Evolutionary conservation across 352 stramenopile genomes (phyloP), one percentile per base, ranked within the genome.

Genomic region (Phytophthora podocarpi): DNA sequence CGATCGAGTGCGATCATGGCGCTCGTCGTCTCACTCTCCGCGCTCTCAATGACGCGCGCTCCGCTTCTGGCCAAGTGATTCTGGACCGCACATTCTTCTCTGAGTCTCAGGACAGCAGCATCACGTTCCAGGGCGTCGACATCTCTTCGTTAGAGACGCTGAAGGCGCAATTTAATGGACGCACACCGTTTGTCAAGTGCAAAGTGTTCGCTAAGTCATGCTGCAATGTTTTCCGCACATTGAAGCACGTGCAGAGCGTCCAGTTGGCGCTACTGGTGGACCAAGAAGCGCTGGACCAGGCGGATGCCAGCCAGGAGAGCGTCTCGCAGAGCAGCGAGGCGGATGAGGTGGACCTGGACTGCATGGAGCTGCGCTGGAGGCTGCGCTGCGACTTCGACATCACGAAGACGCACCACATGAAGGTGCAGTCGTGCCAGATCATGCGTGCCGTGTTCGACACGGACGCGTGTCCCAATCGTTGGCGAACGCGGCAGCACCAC

Each of bases 321-420:
- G 28, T 43, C 20, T 70, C 64, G 18, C 52, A 74, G 30, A 40
- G 30, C n/a, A 70, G 58, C 65, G 45, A 74, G 2, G 34, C 57
- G 16, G 48, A 76, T n/a, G 82, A 90, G 51, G 55, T 85, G 21
- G 80, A 90, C 16, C 32, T 86, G 15, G 79, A 90, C 55, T 90
- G 78, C 43, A 63, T 80, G 32, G 78, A 91, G 65, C 62, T 95
- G 42, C 68, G 65, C 41, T 95, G 85, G 82, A 66, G 66, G 0
- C 64, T 95, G 49, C 60, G 68, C 35, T 95, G 87, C 64, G 87
- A 93, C 67, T 89, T 88, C n/a, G 81, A 90, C 52, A 88, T 95
- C 67, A 91, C 85, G 27, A 95, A 95, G 75, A 93, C 83, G 18
- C 85, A 95, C 59, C 72, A 80, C 53, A 93, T 93, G 72, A 89